These are phyloP conservation scores for Ustilago loliicola DNA, from an alignment of 1,284 basidiomycete species.

Conservation along the genomic window DNA sequence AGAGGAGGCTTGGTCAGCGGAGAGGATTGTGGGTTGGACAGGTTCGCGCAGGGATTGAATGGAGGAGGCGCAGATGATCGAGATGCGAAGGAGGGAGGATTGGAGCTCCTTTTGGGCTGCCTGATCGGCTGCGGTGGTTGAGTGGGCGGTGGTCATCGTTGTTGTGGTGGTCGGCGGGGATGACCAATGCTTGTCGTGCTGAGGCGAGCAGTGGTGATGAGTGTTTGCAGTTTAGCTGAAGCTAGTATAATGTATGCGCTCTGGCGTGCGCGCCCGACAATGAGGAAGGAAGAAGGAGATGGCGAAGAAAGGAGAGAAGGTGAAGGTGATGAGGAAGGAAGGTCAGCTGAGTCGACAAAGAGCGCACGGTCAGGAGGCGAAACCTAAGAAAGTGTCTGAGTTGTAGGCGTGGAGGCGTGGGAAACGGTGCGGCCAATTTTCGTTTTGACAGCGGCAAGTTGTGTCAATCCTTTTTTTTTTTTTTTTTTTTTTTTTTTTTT, in stretches of 20 bases:
- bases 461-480: not conserved
- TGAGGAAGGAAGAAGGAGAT: not conserved
- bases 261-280: not conserved
- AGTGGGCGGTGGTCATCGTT: slow-evolving; percentile 8
- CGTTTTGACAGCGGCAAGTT: not conserved
- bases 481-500: too few relatives aligned
- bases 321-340: not conserved
- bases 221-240: not conserved
- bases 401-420: not conserved
- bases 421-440: slow-evolving; percentile 9
- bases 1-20: slow-evolving; percentile 19
- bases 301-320: not conserved
- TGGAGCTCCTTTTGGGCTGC: slow-evolving; percentile 50
- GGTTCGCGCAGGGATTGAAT: slow-evolving; percentile 55
- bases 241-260: not conserved
- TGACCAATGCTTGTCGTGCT: not conserved
- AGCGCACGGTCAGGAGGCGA: slow-evolving; percentile 7
- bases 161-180: not conserved
- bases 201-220: not conserved
- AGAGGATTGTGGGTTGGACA: slow-evolving; percentile 41
- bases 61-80: slow-evolving; percentile 64
- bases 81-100: slow-evolving; percentile 60
- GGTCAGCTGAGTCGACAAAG: not conserved
- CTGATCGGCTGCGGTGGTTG: slow-evolving; percentile 11
- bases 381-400: not conserved